Conservation (phyloP, 1,139 yeast genomes). For the Yamadazyma buinensis region DNA sequence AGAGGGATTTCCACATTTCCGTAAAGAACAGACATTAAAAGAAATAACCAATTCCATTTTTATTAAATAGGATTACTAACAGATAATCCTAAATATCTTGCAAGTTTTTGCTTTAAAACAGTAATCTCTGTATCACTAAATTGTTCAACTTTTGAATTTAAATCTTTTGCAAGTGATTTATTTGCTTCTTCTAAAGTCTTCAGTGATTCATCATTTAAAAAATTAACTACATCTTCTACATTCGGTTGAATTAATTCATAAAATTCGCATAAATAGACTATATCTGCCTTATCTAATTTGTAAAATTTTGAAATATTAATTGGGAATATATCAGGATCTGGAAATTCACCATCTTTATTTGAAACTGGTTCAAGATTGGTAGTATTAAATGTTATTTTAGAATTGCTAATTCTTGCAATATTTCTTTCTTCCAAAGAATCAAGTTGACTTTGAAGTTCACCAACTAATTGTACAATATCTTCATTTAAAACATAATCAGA, state of each 20-base stretch:
- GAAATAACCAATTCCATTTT: too few species aligned
- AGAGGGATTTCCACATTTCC: too few species aligned
- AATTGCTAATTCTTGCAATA: constrained; percentile 55
- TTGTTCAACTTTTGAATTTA: constrained; percentile 35
- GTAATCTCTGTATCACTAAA: constrained; percentile 32
- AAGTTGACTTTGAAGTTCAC: constrained; percentile 84
- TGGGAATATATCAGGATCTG: constrained; percentile 56
- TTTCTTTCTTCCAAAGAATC: constrained; percentile 67
- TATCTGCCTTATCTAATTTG: constrained; percentile 35
- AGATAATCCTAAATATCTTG: constrained; percentile 62
- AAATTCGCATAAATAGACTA: constrained; percentile 59
- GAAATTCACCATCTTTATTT: constrained; percentile 72
- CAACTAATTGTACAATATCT: constrained; percentile 79
- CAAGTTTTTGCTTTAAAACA: constrained; percentile 57
- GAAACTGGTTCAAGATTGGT: constrained; percentile 30
- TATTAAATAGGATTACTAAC: too few species aligned
- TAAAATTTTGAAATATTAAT: constrained; percentile 52
- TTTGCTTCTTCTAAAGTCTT: constrained; percentile 32
- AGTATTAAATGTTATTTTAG: constrained; percentile 16
- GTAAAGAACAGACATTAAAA: too few species aligned
- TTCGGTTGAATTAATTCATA: constrained; percentile 64
- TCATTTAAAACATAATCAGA: constrained; percentile 72
- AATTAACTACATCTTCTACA: constrained; percentile 42
- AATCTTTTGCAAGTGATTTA: constrained; percentile 25
- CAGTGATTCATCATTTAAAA: constrained; percentile 38